Evolutionary conservation across 176 grass and related monocot species (phyloP), one percentile per base, ranked within the genome.

Genomic region (Thalia dealbata): DNA sequence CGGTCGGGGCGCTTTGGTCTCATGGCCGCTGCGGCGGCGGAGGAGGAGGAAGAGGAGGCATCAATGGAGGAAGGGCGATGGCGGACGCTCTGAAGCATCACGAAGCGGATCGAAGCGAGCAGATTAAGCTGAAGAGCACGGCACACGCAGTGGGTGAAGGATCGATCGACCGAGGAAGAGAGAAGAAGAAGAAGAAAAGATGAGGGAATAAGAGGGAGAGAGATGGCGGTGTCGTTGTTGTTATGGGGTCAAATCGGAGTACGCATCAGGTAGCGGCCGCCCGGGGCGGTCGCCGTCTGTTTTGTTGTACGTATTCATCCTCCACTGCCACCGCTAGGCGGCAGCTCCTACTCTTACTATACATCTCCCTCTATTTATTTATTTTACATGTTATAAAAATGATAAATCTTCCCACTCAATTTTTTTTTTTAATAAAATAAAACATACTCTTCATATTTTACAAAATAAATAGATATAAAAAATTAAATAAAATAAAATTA

Each of bases 31-130:
- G 14, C 25, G 29, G 28, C 19, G 51, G 64, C 56, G 76, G 46
- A 6, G 48, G 10, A 43, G 28, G 28, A 29, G 29, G 64, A 69
- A 65, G 46, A 6, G 48, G 10, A 43, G 28, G 22, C 67, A 61
- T 70, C 78, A 74, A 75, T 50, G 58, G 84, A 78, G 58, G 84
- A 78, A 55, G 86, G 78, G 43, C 81, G 51, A 11, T 79, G 84
- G 51, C 73, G 76, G 6, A 84, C 64, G 54, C 89, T 84, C 69
- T 78, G 87, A 72, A 96, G 82, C 87, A 96, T 96, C 69, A 81
- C 26, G 69, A 23, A 38, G 32, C 32, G 32, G 32, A 38, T 38
- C 32, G 62, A 62, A 62, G 29, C 44, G 52, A 63, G 48, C 27
- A 51, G 19, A n/a, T n/a, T n/a, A n/a, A n/a, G n/a, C n/a, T n/a